Base-by-base conservation (phyloP, 2,329 filamentous ascomycete species). In the Ceratocystis papillata region DNA sequence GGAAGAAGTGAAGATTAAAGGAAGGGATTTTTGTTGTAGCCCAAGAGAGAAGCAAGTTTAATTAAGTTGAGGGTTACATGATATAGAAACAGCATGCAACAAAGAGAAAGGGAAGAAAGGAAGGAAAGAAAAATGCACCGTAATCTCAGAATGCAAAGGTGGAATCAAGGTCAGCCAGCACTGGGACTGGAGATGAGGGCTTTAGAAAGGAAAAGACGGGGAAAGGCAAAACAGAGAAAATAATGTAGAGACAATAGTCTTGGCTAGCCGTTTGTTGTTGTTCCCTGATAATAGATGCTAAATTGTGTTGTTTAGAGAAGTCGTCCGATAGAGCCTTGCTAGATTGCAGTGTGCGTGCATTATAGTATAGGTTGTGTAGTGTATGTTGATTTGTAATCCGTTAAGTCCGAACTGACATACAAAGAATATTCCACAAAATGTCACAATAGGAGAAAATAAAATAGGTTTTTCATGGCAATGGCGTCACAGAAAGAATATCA, bases 1-100 rank as follows among this genome's bases (percentile, higher is more conserved):
- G 33, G 25, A 59, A 59, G 30, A 37, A 59, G 15, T 8, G 33
- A 59, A 33, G 30, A 17, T 33, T 30, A 0, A 37, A 59, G 28
- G n/a, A 20, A 30, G 17, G 55, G 28, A 37, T 30, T 59, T 15
- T n/a, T 59, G 55, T 37, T 41, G 55, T 59, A 28, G 55, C 55
- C 17, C 55, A 33, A 30, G 25, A 59, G 28, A 59, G 55, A 59
- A 59, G 55, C 55, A 59, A 59, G 55, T 17, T 20, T n/a, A 28
- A 33, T 33, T 33, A 6, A 33, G 25, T 59, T 59, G 55, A 59
- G 55, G 55, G 30, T 59, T 59, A 59, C 55, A 59, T 59, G 55
- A 59, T 59, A 37, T 59, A 59, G 33, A 17, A 25, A 25, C 22
- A 50, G 48, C 7, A 12, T 20, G n/a, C 22, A 59, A 30, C 55